phyloP scores from a whole-genome alignment of 805 yeast species.

The Saccharomycopsis guyanensis region DNA sequence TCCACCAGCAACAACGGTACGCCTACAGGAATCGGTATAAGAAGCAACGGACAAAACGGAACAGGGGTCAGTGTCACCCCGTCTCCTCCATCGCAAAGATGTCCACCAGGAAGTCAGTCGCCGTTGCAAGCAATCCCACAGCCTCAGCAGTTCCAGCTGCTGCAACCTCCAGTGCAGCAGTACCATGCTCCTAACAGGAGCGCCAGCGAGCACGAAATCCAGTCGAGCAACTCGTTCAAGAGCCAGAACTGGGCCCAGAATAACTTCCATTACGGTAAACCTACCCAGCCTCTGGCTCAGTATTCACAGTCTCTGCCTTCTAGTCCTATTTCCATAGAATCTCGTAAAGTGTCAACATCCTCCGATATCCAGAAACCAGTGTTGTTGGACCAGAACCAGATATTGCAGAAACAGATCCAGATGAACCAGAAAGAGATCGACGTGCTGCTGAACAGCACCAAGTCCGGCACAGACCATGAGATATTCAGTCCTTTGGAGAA shows the following conservation, averaged over 20 bases:
- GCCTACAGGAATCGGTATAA: conserved; percentile 1
- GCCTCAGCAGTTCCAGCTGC: conserved; percentile 1
- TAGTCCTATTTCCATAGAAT: conserved; percentile 1
- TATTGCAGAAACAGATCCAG: conserved; percentile 4
- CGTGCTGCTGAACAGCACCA: no score
- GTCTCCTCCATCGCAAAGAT: not conserved
- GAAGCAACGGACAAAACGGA: conserved; percentile 19
- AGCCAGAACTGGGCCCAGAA: not conserved
- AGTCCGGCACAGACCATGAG: not conserved
- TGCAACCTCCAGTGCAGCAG: not conserved
- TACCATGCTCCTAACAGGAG: not conserved
- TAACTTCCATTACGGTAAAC: not conserved
- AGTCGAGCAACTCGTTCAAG: not conserved
- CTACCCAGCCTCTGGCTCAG: not conserved
- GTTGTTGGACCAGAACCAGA: conserved; percentile 7
- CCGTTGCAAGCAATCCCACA: conserved; percentile 11
- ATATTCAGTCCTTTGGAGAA: conserved; percentile 1
- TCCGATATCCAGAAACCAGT: conserved; percentile 8
- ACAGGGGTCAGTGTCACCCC: not conserved
- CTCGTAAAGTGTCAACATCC: not conserved
- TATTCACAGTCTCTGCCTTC: conserved; percentile 2
- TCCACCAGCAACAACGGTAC: not conserved
- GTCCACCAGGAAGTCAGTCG: not conserved
- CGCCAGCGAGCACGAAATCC: not conserved
- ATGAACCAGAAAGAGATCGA: not conserved